Conservation (phyloP, 1,284 basidiomycete species). For the Sporisorium graminicola region DNA sequence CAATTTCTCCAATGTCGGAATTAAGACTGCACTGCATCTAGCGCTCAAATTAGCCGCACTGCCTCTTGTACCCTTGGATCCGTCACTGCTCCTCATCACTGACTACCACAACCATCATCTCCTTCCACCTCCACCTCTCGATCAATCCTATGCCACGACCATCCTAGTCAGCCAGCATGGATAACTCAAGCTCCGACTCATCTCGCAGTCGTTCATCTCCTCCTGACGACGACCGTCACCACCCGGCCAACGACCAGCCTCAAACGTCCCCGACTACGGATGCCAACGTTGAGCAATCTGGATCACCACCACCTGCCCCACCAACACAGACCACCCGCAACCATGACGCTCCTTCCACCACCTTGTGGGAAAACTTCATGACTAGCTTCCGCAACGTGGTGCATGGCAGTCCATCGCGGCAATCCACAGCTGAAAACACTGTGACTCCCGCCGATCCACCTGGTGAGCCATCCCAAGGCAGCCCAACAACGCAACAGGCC, state of each 20-base stretch:
- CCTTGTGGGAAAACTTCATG: conserved; percentile 44
- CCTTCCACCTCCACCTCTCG: background rate
- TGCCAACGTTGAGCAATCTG: background rate
- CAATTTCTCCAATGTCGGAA: conserved; percentile 19
- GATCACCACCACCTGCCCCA: background rate
- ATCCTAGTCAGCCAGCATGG: conserved; percentile 22
- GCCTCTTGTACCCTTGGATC: background rate
- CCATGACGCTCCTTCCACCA: conserved; percentile 13
- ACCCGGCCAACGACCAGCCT: background rate
- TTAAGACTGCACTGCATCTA: too few species aligned
- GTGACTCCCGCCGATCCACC: background rate
- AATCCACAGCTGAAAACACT: background rate
- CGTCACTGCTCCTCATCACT: background rate
- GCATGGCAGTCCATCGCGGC: conserved; percentile 6
- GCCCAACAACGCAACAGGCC: background rate
- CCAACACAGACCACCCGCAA: background rate
- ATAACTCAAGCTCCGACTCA: conserved; percentile 18
- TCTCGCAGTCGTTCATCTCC: background rate
- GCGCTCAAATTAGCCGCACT: background rate
- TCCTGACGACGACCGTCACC: conserved; percentile 6
- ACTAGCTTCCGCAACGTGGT: conserved; percentile 29
- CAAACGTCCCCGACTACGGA: background rate
- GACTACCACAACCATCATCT: background rate
- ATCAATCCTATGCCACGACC: conserved; percentile 11
- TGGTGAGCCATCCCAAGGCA: background rate